These are phyloP conservation scores for Starmera pachycereana DNA, from an alignment of 805 yeast genomes.

Conservation along the genomic window DNA sequence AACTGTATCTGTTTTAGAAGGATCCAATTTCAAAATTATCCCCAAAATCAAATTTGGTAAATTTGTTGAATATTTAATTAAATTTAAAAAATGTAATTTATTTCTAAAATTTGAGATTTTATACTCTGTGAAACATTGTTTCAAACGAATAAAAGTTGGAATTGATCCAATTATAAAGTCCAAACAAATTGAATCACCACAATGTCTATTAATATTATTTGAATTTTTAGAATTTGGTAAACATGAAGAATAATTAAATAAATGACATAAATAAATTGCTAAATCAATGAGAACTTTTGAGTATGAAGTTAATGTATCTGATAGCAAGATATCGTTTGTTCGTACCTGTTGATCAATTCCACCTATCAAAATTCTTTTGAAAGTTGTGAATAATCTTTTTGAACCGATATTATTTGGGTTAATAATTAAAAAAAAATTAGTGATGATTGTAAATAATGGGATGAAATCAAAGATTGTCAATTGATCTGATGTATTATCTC, in stretches of 20 bases:
- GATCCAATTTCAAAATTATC: constrained; percentile 13
- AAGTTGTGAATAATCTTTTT: constrained; percentile 36
- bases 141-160: constrained; percentile 69
- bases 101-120: constrained; percentile 32
- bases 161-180: constrained; percentile 30
- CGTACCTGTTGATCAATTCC: constrained; percentile 49
- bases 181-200: constrained; percentile 23
- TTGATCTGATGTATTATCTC: constrained; percentile 15
- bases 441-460: constrained; percentile 28
- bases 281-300: constrained; percentile 68
- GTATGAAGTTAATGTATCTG: constrained; percentile 82
- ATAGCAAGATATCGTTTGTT: constrained; percentile 69
- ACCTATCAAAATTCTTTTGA: constrained; percentile 47
- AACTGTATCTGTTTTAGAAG: constrained; percentile 3
- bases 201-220: constrained; percentile 20
- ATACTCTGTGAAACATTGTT: constrained; percentile 75
- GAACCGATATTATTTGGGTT: constrained; percentile 22
- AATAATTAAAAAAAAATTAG: constrained; percentile 25
- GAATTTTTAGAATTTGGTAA: constrained; percentile 18
- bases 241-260: constrained; percentile 26
- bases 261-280: constrained; percentile 41
- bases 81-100: constrained; percentile 53
- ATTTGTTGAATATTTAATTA: constrained; percentile 63
- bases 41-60: constrained; percentile 38
- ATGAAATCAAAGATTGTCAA: constrained; percentile 22